Evolutionary conservation across 768 basidiomycete genomes (phyloP), one percentile per base, ranked within the genome.

Genomic region (Mycena indigotica): DNA sequence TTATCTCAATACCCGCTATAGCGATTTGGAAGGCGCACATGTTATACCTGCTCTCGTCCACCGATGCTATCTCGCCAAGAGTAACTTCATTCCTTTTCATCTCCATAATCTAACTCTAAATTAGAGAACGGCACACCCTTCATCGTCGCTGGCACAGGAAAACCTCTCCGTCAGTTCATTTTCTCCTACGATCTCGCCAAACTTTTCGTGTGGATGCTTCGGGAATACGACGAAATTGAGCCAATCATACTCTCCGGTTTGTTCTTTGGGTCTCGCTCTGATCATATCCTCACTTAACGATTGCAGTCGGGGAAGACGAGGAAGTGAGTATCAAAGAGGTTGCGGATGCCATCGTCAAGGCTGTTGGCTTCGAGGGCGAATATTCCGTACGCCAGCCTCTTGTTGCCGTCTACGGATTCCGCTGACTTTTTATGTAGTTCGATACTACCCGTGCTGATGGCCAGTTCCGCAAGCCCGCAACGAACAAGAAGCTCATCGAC

Each of bases 141-240:
- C 74, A 78, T 87, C 51, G 91, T 96, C n/a, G 75, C 86, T 50
- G 95, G 95, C 12, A 89, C 92, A 0, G 95, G 95, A 29, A 93
- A 89, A 64, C 95, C 95, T 5, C 82, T 97, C 30, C 85, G 95
- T n/a, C 95, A 98, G 72, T 98, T 98, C 72, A 95, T 97, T 73
- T 98, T 94, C 76, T 97, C 95, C n/a, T 80, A 84, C 49, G 95
- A 98, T 74, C 86, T 98, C 49, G 95, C 95, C 41, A 96, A 93
- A 72, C 79, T 96, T 55, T 96, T 97, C 79, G 89, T 97, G 69
- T 95, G 92, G 93, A 84, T 86, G 80, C 73, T 95, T 62, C 80
- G 91, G 44, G 89, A 96, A 68, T 97, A 98, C 70, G 83, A 95
- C 52, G 88, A 92, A 65, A 89, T 96, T 50, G 94, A 96, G 64